A percentile compares a stretch with the other conserved stretches of the same genome.
phyloP scores from a whole-genome alignment of 2,329 filamentous ascomycete genomes.

The Coniochaeta hoffmannii region DNA sequence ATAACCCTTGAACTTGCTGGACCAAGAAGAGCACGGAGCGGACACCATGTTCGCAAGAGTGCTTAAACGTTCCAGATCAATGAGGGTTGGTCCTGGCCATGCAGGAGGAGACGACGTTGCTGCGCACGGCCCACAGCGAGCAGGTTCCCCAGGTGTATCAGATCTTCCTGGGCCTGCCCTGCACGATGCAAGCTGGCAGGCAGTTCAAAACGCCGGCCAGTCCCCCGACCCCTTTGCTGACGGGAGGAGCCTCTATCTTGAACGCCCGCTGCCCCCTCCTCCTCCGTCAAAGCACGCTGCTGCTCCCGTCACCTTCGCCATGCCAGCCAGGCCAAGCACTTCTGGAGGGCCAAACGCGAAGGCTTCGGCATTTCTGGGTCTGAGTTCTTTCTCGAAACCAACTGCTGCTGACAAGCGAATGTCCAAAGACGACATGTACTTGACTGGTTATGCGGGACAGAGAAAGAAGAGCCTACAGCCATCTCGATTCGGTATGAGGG shows the following conservation, averaged over 20 bases:
- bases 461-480: conserved; percentile 13
- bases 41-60: conserved; percentile 23
- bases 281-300: conserved; percentile 16
- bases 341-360: conserved; percentile 27
- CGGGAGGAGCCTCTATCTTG: conserved; percentile 20
- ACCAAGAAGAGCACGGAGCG: conserved; percentile 10
- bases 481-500: conserved; percentile 24
- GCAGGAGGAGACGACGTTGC: conserved; percentile 7
- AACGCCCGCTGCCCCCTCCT: conserved; percentile 21
- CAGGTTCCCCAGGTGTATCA: conserved; percentile 21
- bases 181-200: conserved; percentile 21
- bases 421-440: conserved; percentile 35
- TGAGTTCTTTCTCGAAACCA: conserved; percentile 6
- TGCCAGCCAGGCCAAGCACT: conserved; percentile 32
- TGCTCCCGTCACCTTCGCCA: conserved; percentile 15
- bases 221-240: conserved; percentile 20
- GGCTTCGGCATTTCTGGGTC: conserved; percentile 12
- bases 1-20: background rate
- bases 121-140: conserved; percentile 19
- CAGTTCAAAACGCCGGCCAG: conserved; percentile 23
- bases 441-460: conserved; percentile 22
- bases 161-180: conserved; percentile 17
- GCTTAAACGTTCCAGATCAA: conserved; percentile 23
- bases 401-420: conserved; percentile 31
- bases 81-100: conserved; percentile 14